Percentiles rank a stretch among this genome's conserved stretches.
Conservation (phyloP, 768 basidiomycete genomes). For the Neoboletus subvelutipes region DNA sequence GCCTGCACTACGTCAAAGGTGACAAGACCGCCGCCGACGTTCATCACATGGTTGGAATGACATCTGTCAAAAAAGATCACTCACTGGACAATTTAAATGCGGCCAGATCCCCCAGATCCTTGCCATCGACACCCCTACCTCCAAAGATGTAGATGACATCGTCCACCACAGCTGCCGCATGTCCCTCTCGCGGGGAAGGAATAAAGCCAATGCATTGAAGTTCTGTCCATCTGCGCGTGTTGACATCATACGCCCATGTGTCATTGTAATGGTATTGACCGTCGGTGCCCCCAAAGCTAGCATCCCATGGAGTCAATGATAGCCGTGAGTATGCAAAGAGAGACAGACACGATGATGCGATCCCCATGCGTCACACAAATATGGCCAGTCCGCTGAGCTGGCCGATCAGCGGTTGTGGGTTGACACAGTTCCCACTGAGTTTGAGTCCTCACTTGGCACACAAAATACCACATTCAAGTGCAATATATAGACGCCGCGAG, state of each 20-base stretch:
- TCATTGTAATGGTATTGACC: slow-evolving; percentile 99
- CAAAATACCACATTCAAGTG: slow-evolving; percentile 3
- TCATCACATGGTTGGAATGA: slow-evolving; percentile 1
- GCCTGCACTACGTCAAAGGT: slow-evolving; percentile 2
- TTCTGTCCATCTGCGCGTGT: slow-evolving; percentile 83
- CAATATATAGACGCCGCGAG: neutral
- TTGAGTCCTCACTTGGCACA: slow-evolving; percentile 63
- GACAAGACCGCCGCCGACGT: neutral
- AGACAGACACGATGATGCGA: slow-evolving; percentile 75
- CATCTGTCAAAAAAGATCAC: slow-evolving; percentile 33
- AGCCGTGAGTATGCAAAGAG: slow-evolving; percentile 16
- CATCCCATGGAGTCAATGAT: slow-evolving; percentile 15
- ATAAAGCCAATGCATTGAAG: slow-evolving; percentile 96
- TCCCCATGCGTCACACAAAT: slow-evolving; percentile 81
- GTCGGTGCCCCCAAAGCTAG: slow-evolving; percentile 95
- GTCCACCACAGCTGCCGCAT: slow-evolving; percentile 93
- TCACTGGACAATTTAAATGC: slow-evolving; percentile 97
- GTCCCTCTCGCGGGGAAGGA: slow-evolving; percentile 92
- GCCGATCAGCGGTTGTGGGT: slow-evolving; percentile 55
- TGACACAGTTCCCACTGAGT: slow-evolving; percentile 83
- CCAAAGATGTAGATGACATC: slow-evolving; percentile 98
- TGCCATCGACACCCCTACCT: slow-evolving; percentile 94
- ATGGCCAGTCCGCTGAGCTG: slow-evolving; percentile 90
- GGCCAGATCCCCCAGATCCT: slow-evolving; percentile 90
- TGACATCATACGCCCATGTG: slow-evolving; percentile 91